Base-by-base conservation (phyloP, 768 basidiomycete genomes). In the Pleurotus tuber-regium region DNA sequence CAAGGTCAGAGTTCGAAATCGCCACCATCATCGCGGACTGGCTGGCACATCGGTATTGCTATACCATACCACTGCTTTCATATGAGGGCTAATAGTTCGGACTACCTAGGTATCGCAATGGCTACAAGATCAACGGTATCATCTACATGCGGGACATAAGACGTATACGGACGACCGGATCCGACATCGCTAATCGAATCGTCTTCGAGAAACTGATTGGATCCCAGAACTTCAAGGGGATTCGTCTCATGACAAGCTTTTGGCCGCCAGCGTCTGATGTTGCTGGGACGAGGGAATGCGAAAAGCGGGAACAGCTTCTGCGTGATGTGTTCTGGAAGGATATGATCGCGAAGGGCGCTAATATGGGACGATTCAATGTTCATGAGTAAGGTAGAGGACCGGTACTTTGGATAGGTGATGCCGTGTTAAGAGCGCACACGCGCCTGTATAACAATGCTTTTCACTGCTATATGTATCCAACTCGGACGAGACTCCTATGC, bases 81-180 rank as follows among this genome's bases (percentile, higher is more conserved):
- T 43, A 12, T 9, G 9, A 23, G 30, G 23, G 23, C 30, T 12
- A 14, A 21, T 9, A n/a, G 10, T 16, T 2, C 3, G 8, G 12
- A 4, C 11, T 12, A 35, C 16, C 39, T 41, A 70, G 69, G 29
- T 67, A 66, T 40, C 49, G 57, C 50, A 46, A 55, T 8, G 50
- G 54, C 0, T 54, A 57, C 26, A 63, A 60, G 44, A 61, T 74
- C 1, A 56, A 64, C 8, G 71, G 64, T 1, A 62, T 74, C 24
- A 16, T 74, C 19, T 73, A 72, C 50, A 51, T 73, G n/a, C 73
- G 74, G 49, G 64, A 67, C n/a, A 74, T 74, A 35, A 61, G 68
- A 4, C 70, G 72, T 30, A 66, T 66, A 42, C 64, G 71, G 1
- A 65, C 72, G 63, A 61, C 60, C 0, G 73, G 67, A 16, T 57